phyloP scores from a whole-genome alignment of 805 yeast genomes.

The Priceomyces castillae region DNA sequence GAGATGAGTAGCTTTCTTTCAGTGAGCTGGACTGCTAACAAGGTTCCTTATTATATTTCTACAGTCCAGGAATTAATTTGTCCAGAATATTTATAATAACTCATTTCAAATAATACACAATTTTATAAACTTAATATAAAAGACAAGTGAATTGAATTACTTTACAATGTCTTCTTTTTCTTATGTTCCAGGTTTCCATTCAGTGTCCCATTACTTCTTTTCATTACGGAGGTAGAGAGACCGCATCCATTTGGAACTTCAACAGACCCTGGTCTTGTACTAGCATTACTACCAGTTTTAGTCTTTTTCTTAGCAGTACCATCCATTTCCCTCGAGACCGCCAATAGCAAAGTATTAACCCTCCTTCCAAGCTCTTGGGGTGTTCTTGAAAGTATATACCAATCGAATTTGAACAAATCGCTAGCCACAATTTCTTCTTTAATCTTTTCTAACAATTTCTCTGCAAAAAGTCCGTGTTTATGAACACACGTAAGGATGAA shows the following conservation, averaged over 20 bases:
- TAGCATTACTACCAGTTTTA: slow-evolving; percentile 17
- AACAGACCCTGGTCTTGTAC: slow-evolving; percentile 33
- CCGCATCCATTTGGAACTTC: slow-evolving; percentile 19
- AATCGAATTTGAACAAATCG: slow-evolving; percentile 65
- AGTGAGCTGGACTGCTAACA: slow-evolving; percentile 90
- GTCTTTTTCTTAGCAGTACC: slow-evolving; percentile 53
- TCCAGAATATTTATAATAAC: slow-evolving; percentile 27
- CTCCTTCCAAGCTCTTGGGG: slow-evolving; percentile 72
- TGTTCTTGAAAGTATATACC: slow-evolving; percentile 70
- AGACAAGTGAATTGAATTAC: not conserved
- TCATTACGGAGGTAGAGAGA: slow-evolving; percentile 1
- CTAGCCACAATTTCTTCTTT: slow-evolving; percentile 61
- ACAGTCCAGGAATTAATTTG: slow-evolving; percentile 51
- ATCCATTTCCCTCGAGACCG: slow-evolving; percentile 68
- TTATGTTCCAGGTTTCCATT: not conserved
- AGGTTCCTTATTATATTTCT: slow-evolving; percentile 74
- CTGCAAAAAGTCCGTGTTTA: slow-evolving; percentile 62
- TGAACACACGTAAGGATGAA: slow-evolving; percentile 59
- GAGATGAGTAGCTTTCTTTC: slow-evolving; percentile 64
- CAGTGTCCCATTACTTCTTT: slow-evolving; percentile 1
- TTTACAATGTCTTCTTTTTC: not conserved
- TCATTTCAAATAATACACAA: not conserved
- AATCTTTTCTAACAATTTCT: slow-evolving; percentile 58
- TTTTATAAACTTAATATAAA: not conserved
- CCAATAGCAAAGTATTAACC: slow-evolving; percentile 61